Evolutionary conservation across 257 asterid genomes (phyloP), one percentile per base, ranked within the genome.

Genomic region (Gardenia jasminoides): DNA sequence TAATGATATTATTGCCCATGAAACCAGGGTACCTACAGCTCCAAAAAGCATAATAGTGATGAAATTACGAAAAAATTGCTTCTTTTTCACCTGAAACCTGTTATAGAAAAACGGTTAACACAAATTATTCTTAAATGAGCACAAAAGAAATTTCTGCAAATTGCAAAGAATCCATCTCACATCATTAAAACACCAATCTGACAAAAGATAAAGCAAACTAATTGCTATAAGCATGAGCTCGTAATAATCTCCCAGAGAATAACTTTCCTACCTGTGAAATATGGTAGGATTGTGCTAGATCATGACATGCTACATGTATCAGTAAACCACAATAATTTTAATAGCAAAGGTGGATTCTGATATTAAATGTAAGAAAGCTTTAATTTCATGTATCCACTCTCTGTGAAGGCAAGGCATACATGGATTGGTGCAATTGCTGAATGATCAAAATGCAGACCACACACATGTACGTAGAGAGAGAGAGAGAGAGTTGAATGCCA

Each of bases 1-100:
- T 3, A 81, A 31, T 48, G 89, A 82, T 66, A 86, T 86, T 52
- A 86, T 74, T 22, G 87, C 82, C 78, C 84, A 83, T 13, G 86
- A 81, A 73, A 86, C 74, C 33, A 86, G 84, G 67, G 89, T 86
- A 61, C 89, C 89, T 68, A 86, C 75, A 41, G 89, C 89, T 76
- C 87, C 89, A 41, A 86, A 86, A 74, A 86, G 75, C 84, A 75
- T 82, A 70, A 86, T 86, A n/a, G 89, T 86, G 17, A 81, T 79
- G 79, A 86, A 86, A 80, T 86, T 86, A n/a, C 86, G 87, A 54
- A 86, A 86, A 82, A 86, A 86, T 41, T 86, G 86, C 82, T 86
- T 86, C 86, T 86, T 86, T 82, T 86, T 86, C 64, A 86, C 89
- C 83, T 84, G 89, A 52, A 86, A 86, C 78, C 89, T 86, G 89